Evolutionary conservation across 2,329 filamentous ascomycete species (phyloP), one percentile per base, ranked within the genome.

Genomic region (Aspergillus pseudoterreus): DNA sequence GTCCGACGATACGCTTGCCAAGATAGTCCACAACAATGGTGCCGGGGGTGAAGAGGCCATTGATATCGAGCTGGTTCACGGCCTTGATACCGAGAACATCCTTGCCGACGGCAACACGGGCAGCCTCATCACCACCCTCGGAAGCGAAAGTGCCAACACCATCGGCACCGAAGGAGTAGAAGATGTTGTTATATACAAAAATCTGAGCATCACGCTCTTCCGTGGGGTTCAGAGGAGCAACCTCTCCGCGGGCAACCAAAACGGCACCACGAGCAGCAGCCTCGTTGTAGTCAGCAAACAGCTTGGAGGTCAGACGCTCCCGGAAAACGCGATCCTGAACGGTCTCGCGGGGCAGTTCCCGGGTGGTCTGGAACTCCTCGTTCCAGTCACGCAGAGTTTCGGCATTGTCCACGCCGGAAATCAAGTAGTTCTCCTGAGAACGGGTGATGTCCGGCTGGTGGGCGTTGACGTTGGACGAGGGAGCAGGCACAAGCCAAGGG

Each of bases 161-260:
- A 70, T 99, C 94, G 42, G 94, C 92, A 56, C 94, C 94, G 63
- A 96, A 97, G 0, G 94, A 97, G 78, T 96, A 99, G 78, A 99
- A 99, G 60, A 99, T 91, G 74, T 99, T 99, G 79, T 97, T 97
- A 78, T 97, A 96, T 21, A 99, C 92, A 65, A 96, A 99, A 59
- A 99, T 99, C 71, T 99, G 94, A 4, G 94, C 94, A 70, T 99
- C 92, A 60, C 82, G 84, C 57, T 81, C 85, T 74, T 99, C 94
- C 0, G 92, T 97, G 6, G 94, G 95, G 75, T 99, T 99, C 49
- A 99, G 76, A 6, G 94, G 90, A 17, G 91, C 86, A 57, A 99
- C 88, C 71, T 99, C 94, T 49, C 94, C 94, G 51, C 90, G 83
- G 21, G 92, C 92, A 49, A 99, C 92, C 60, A 97, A 78, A 43